These are phyloP conservation scores for Diaporthe amygdali DNA, from an alignment of 2,329 filamentous ascomycete genomes.

Conservation along the genomic window DNA sequence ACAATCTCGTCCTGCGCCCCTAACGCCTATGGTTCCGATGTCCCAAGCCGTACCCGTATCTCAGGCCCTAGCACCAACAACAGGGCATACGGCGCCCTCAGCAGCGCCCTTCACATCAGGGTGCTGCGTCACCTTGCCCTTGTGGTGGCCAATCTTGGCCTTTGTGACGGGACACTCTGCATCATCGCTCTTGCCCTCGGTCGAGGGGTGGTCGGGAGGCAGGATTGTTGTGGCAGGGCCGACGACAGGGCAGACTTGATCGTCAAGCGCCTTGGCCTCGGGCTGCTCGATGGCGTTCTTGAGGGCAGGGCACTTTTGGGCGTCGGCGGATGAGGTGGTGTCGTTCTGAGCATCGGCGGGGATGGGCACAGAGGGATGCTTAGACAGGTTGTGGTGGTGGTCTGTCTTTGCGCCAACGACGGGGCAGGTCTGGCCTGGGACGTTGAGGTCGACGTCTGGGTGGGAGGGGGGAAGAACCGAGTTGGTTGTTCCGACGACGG, in stretches of 20 bases:
- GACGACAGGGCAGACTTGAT: slow-evolving; percentile 47
- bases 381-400: slow-evolving; percentile 45
- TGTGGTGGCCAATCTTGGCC: slow-evolving; percentile 47
- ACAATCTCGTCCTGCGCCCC: background rate
- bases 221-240: slow-evolving; percentile 48
- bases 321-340: slow-evolving; percentile 35
- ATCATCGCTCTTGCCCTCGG: slow-evolving; percentile 35
- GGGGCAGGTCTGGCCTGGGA: slow-evolving; percentile 46
- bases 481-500: slow-evolving; percentile 48
- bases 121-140: slow-evolving; percentile 43
- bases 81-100: slow-evolving; percentile 43
- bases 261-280: slow-evolving; percentile 46
- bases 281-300: slow-evolving; percentile 39
- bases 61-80: slow-evolving; percentile 39
- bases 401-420: slow-evolving; percentile 47
- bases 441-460: slow-evolving; percentile 45
- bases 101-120: slow-evolving; percentile 37
- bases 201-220: slow-evolving; percentile 44
- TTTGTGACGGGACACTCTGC: slow-evolving; percentile 48
- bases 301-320: slow-evolving; percentile 44
- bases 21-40: background rate
- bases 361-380: slow-evolving; percentile 43
- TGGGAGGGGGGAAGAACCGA: slow-evolving; percentile 44
- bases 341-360: slow-evolving; percentile 29
- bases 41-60: background rate